Conservation (phyloP, 139 green algal species). For the Micractinium sp. region DNA sequence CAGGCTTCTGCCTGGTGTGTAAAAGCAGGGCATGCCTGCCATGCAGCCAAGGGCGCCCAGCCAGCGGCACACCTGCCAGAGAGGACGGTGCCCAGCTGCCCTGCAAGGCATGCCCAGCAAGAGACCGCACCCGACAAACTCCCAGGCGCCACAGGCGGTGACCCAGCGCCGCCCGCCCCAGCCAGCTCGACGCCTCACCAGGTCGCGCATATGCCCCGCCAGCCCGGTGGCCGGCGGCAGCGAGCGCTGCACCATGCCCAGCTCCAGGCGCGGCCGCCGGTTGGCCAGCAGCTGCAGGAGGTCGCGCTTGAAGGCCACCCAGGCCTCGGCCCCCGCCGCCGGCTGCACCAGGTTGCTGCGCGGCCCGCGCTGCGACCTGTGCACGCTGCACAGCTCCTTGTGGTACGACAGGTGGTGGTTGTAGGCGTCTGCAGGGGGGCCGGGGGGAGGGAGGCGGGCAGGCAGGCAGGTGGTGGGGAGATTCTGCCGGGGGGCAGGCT, state of each 20-base stretch:
- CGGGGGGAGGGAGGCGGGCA: not conserved
- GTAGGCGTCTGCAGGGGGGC: not conserved
- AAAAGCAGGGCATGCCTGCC: not conserved
- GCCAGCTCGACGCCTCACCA: not conserved
- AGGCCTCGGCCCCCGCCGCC: not conserved
- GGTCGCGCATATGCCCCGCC: not conserved
- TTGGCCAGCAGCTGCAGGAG: conserved; percentile 26
- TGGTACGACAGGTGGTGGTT: not conserved
- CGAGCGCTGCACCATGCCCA: not conserved
- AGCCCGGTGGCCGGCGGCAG: not conserved
- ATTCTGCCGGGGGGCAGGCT: not conserved
- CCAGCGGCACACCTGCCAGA: not conserved
- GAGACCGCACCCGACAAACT: not conserved
- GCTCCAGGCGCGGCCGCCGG: not conserved
- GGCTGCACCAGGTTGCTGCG: not conserved
- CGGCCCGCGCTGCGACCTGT: no score
- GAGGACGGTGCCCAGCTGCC: not conserved
- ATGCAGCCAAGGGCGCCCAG: not conserved
- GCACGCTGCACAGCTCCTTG: conserved; percentile 12
- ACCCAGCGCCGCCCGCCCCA: not conserved
- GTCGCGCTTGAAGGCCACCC: not conserved
- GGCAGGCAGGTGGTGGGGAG: no score
- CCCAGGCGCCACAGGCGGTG: no score
- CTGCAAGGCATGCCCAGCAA: not conserved
- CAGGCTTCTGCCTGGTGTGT: not conserved